Percentiles rank a stretch among this genome's conserved stretches.
Conservation (phyloP, 805 yeast genomes). For the Candida incommunis region DNA sequence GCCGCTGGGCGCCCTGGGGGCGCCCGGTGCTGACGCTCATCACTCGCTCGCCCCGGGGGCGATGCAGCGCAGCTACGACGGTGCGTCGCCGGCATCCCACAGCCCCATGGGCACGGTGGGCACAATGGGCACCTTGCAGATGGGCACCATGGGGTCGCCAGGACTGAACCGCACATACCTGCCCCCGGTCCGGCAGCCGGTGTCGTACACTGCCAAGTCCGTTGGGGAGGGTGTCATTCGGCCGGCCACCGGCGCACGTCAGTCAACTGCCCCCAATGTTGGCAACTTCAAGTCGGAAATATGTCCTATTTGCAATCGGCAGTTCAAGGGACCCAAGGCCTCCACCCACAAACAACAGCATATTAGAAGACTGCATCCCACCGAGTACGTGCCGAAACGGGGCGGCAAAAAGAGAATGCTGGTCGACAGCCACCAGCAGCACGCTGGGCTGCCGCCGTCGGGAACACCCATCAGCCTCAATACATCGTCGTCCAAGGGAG, state of each 20-base stretch:
- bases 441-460: too few species aligned
- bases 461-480: too few species aligned
- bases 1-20: too few species aligned
- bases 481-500: too few species aligned
- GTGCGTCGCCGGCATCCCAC: not conserved
- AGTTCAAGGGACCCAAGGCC: conserved; percentile 33
- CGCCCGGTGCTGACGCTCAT: too few species aligned
- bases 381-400: conserved; percentile 30
- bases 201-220: not conserved
- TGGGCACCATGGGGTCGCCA: conserved; percentile 2
- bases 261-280: conserved; percentile 2
- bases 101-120: not conserved
- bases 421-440: not conserved
- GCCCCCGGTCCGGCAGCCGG: conserved; percentile 4
- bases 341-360: conserved; percentile 36
- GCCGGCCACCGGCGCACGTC: conserved; percentile 6
- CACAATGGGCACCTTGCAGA: not conserved
- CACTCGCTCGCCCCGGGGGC: not conserved
- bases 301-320: conserved; percentile 30
- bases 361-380: conserved; percentile 31
- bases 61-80: not conserved
- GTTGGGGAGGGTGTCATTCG: not conserved
- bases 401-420: conserved; percentile 28
- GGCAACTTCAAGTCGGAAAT: conserved; percentile 18
- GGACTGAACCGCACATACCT: conserved; percentile 4